Conservation (phyloP, 192 early-diverging fungal genomes). For the Geosiphon pyriformis region DNA sequence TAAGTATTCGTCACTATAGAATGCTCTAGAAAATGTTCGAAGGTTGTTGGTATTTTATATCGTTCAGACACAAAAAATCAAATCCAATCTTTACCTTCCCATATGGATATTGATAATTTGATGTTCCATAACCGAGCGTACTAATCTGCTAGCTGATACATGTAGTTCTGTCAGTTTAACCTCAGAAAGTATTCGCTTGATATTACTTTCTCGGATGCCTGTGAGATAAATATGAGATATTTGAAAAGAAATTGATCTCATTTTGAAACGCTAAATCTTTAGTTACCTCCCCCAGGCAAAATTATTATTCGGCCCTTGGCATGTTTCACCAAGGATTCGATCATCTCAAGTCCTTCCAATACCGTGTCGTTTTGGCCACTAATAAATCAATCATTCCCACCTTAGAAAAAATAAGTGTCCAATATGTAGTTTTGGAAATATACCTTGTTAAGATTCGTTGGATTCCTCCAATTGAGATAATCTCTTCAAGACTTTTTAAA, state of each 20-base stretch:
- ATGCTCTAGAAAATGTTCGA: slow-evolving; percentile 10
- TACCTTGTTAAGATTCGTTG: slow-evolving; percentile 58
- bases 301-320: slow-evolving; percentile 46
- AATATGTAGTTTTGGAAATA: not conserved
- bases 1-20: slow-evolving; percentile 31
- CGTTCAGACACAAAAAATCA: not conserved
- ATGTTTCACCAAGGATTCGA: slow-evolving; percentile 37
- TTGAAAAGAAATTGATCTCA: not conserved
- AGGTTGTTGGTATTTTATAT: not conserved
- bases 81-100: slow-evolving; percentile 10
- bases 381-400: not conserved
- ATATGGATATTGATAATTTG: slow-evolving; percentile 34
- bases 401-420: not conserved
- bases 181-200: slow-evolving; percentile 34
- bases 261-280: not conserved
- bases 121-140: slow-evolving; percentile 33
- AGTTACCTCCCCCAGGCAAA: slow-evolving; percentile 57
- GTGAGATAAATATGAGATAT: not conserved
- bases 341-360: slow-evolving; percentile 48
- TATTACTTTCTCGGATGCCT: slow-evolving; percentile 50
- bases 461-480: slow-evolving; percentile 53
- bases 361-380: slow-evolving; percentile 53
- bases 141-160: slow-evolving; percentile 42
- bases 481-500: slow-evolving; percentile 48
- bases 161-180: slow-evolving; percentile 48